These are phyloP conservation scores for Musa beccarii DNA, from an alignment of 176 grass and related monocot species.

Conservation along the genomic window DNA sequence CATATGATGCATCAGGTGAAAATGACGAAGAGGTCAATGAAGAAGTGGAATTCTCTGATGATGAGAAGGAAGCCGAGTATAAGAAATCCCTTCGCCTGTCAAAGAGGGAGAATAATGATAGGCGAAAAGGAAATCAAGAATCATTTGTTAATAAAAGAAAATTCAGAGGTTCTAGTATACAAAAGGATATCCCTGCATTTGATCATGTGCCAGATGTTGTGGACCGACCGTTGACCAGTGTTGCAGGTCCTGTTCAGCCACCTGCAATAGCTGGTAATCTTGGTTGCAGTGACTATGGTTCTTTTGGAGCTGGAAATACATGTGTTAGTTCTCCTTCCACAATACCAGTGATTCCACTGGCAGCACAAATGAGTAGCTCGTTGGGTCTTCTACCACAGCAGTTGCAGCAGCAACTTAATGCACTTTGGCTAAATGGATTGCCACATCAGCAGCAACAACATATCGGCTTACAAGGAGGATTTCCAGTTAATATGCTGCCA, in stretches of 20 bases:
- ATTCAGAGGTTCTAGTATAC: constrained; percentile 17
- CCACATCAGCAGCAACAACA: constrained; percentile 21
- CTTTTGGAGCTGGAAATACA: constrained; percentile 14
- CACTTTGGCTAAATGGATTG: constrained; percentile 30
- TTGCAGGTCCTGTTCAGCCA: neutral
- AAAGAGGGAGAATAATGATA: constrained; percentile 47
- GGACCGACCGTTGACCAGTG: constrained; percentile 11
- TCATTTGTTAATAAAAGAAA: constrained; percentile 39
- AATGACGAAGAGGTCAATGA: constrained; percentile 43
- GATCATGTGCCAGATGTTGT: constrained; percentile 8
- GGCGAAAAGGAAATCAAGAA: constrained; percentile 26
- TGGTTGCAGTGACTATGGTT: neutral
- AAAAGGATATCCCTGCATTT: constrained; percentile 22
- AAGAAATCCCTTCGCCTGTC: constrained; percentile 37
- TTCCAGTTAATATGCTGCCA: constrained; percentile 36
- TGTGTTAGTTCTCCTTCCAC: constrained; percentile 24
- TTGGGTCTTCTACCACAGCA: constrained; percentile 43
- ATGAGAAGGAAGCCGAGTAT: constrained; percentile 83
- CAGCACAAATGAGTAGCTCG: constrained; percentile 36
- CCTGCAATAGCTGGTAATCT: neutral
- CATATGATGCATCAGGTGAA: constrained; percentile 66
- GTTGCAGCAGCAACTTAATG: constrained; percentile 39
- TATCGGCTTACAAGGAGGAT: constrained; percentile 42
- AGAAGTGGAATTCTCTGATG: constrained; percentile 86
- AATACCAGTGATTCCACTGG: constrained; percentile 24